Conservation (phyloP, 257 asterid species). For the Euphrasia confusa region DNA sequence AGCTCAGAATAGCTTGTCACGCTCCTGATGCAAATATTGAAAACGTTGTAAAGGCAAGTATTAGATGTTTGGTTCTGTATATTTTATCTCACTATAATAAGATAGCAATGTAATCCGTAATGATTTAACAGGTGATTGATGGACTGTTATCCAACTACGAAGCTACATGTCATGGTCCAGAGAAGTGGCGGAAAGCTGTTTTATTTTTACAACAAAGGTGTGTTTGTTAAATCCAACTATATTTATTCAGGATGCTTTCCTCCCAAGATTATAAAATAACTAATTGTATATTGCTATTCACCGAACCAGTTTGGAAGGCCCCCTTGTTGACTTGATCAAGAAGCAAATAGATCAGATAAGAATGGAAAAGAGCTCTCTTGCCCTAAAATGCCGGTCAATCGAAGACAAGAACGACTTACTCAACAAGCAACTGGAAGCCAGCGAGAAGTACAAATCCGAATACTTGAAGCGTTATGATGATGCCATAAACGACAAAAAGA, state of each 20-base stretch:
- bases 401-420: conserved; percentile 74
- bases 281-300: conserved; percentile 22
- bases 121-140: conserved; percentile 66
- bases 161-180: conserved; percentile 87
- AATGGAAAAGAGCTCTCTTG: conserved; percentile 75
- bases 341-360: conserved; percentile 78
- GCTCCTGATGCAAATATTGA: conserved; percentile 77
- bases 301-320: conserved; percentile 84
- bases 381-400: conserved; percentile 72
- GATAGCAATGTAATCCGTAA: background rate
- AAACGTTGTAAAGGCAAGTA: conserved; percentile 61
- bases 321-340: conserved; percentile 71
- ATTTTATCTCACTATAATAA: conserved; percentile 9
- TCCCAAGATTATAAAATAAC: conserved; percentile 10
- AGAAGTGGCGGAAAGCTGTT: conserved; percentile 78
- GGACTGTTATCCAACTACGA: conserved; percentile 75
- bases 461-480: conserved; percentile 89
- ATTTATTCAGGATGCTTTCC: conserved; percentile 13
- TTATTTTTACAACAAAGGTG: conserved; percentile 78
- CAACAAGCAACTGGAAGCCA: conserved; percentile 84
- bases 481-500: conserved; percentile 75
- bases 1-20: conserved; percentile 81
- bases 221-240: conserved; percentile 24
- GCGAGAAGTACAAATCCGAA: conserved; percentile 84
- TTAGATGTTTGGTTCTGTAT: conserved; percentile 18